phyloP scores from a whole-genome alignment of 257 asterid genomes.

The Handroanthus guayacan region DNA sequence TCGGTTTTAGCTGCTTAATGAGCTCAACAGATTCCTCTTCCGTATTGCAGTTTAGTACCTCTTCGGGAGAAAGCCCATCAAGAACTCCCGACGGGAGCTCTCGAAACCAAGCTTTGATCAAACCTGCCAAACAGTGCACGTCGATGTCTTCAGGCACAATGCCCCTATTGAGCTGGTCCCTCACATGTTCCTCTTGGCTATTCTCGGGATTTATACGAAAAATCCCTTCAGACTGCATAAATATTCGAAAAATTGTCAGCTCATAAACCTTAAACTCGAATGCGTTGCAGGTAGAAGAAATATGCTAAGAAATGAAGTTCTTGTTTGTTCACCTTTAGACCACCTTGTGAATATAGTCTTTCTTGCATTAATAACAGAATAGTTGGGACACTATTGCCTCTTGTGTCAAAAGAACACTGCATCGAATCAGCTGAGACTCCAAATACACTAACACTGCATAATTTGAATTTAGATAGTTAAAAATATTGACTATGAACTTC shows the following conservation, averaged over 20 bases:
- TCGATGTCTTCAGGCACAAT: slow-evolving; percentile 87
- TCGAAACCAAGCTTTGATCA: slow-evolving; percentile 96
- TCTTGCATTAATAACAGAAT: slow-evolving; percentile 90
- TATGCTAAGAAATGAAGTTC: neutral
- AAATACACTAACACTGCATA: slow-evolving; percentile 83
- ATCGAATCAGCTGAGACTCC: slow-evolving; percentile 98
- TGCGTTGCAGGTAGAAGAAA: too few relatives aligned
- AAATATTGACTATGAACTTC: neutral
- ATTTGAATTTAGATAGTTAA: slow-evolving; percentile 27
- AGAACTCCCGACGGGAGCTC: slow-evolving; percentile 92
- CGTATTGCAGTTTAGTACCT: slow-evolving; percentile 77
- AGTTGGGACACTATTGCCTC: slow-evolving; percentile 98
- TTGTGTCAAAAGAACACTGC: slow-evolving; percentile 90
- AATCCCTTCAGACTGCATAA: slow-evolving; percentile 87
- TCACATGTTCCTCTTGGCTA: slow-evolving; percentile 82
- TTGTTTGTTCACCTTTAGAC: slow-evolving; percentile 65
- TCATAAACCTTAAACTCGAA: neutral
- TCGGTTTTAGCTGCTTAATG: slow-evolving; percentile 76
- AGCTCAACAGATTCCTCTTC: slow-evolving; percentile 84
- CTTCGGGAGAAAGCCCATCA: slow-evolving; percentile 86
- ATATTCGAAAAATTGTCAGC: slow-evolving; percentile 21
- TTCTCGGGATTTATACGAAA: slow-evolving; percentile 97
- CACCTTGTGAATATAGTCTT: slow-evolving; percentile 76
- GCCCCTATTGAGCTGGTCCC: slow-evolving; percentile 92
- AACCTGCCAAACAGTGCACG: slow-evolving; percentile 92